phyloP scores from a whole-genome alignment of 768 basidiomycete genomes.

The Serpula lacrymans region DNA sequence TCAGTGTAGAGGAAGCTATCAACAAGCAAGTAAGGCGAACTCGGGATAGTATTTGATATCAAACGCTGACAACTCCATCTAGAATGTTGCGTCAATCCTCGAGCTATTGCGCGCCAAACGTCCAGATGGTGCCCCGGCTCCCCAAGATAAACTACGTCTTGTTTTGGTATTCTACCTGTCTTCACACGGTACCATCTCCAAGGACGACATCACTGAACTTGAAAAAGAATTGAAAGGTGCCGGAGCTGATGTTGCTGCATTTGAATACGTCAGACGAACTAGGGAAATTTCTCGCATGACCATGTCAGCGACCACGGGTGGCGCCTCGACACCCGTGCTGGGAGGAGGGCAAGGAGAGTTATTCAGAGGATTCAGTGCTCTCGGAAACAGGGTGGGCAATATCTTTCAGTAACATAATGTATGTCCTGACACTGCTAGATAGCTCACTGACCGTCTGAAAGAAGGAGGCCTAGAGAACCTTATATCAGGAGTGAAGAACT shows the following conservation, averaged over 20 bases:
- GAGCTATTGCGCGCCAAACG: constrained; percentile 80
- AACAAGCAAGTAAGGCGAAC: constrained; percentile 64
- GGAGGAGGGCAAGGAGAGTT: constrained; percentile 77
- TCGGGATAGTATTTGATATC: not conserved
- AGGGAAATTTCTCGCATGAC: constrained; percentile 94
- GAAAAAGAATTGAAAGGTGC: constrained; percentile 82
- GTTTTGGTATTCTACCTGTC: constrained; percentile 96
- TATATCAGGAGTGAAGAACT: constrained; percentile 97
- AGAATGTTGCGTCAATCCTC: constrained; percentile 79
- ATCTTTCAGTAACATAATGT: not conserved
- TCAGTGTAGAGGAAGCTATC: constrained; percentile 91
- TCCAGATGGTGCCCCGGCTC: constrained; percentile 59
- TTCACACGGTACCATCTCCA: constrained; percentile 69
- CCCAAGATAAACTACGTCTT: constrained; percentile 87
- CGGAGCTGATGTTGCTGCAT: constrained; percentile 77
- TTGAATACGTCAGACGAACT: constrained; percentile 90
- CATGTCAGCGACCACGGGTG: constrained; percentile 55
- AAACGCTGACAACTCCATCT: not conserved
- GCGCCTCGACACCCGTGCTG: constrained; percentile 65
- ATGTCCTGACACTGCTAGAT: constrained; percentile 6
- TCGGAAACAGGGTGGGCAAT: constrained; percentile 76
- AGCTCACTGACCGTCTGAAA: constrained; percentile 92
- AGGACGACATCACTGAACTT: constrained; percentile 85
- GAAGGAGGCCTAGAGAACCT: constrained; percentile 97
- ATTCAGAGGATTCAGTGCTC: constrained; percentile 89